phyloP scores from a whole-genome alignment of 2,329 filamentous ascomycete species.

The Cordyceps militaris region DNA sequence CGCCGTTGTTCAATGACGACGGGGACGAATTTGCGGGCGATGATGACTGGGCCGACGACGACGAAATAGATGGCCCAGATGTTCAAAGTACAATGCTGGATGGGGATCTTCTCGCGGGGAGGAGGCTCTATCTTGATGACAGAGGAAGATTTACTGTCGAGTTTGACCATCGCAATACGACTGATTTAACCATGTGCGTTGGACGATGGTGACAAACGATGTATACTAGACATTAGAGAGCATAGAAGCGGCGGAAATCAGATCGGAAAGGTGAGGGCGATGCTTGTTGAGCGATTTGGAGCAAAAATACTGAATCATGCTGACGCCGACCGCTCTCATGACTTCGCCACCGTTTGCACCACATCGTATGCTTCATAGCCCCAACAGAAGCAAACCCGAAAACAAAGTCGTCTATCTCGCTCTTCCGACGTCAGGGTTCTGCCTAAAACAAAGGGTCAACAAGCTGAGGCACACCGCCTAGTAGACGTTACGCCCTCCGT shows the following conservation, averaged over 20 bases:
- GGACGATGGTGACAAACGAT: not conserved
- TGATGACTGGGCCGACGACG: conserved; percentile 63
- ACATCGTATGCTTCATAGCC: not conserved
- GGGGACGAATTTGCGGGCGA: conserved; percentile 58
- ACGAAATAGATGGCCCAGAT: conserved; percentile 24
- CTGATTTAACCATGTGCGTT: not conserved
- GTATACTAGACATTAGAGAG: not conserved
- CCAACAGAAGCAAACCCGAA: not conserved
- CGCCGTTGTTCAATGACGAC: conserved; percentile 43
- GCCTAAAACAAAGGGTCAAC: not conserved
- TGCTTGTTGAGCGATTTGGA: not conserved
- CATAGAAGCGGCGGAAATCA: not conserved
- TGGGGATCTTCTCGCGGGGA: conserved; percentile 52
- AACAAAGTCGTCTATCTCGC: not conserved
- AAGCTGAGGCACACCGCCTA: not conserved
- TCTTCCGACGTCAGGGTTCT: not conserved
- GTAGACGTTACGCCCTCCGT: not conserved
- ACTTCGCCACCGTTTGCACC: not conserved
- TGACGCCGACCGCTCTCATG: not conserved
- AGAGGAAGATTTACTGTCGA: not conserved
- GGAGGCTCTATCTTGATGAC: conserved; percentile 21
- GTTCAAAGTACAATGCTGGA: conserved; percentile 67
- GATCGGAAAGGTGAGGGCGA: not conserved
- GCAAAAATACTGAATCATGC: not conserved
- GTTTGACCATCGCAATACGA: not conserved